Evolutionary conservation across 441 rosid species (phyloP), one percentile per base, ranked within the genome.

Genomic region (Jatropha multifida): DNA sequence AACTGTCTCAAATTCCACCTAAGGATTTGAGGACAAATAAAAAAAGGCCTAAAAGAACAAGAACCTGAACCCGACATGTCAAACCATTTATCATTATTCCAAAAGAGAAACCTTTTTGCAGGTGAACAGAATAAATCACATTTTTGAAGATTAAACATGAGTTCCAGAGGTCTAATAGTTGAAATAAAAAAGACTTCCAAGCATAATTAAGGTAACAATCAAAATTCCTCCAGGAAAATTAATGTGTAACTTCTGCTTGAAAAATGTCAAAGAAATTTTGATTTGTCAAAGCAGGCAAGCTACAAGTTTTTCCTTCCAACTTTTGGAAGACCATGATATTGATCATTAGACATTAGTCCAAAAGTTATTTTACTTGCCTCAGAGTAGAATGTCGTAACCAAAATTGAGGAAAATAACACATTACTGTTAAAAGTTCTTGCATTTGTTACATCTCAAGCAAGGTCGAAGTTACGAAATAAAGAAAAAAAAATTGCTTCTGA

Each of bases 391-490:
- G 2, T 1, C 32, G 32, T 32, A 32, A 32, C 32, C 32, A 32
- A 32, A 32, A 32, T 32, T 32, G 32, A 32, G 32, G 32, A 32
- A 32, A 32, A 32, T 32, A 32, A 32, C 32, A 32, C 32, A 32
- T 32, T 2, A 32, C 1, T 32, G 32, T 32, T 32, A 32, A 32
- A 32, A 32, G 32, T 32, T 32, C 32, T 32, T 1, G 32, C 32
- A 32, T 32, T 32, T 32, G 32, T 32, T 32, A 32, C 32, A 32
- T 32, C 32, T 32, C 32, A 32, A 32, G 32, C 32, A 32, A 27
- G n/a, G n/a, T 38, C 54, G 10, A 69, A 69, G 51, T 48, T 48
- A 37, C 61, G 71, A 46, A 9, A n/a, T 48, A 62, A 72, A 48
- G 46, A 9, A 38, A 20, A 61, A 37, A 13, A 32, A 12, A 49